Evolutionary conservation across 805 yeast species (phyloP), one percentile per base, ranked within the genome.

Genomic region (Yamadazyma insecticola): DNA sequence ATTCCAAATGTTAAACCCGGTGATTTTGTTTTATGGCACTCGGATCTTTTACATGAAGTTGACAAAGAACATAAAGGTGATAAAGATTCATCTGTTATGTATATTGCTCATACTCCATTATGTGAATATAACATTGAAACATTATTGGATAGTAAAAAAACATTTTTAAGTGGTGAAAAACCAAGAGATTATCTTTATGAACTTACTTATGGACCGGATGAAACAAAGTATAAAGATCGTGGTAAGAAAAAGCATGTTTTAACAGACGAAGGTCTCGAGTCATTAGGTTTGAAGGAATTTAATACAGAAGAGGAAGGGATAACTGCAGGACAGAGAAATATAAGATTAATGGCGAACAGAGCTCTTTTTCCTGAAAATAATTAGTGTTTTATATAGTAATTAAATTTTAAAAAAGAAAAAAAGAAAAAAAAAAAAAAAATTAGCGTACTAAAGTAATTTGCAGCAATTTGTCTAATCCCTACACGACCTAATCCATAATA

Each of bases 1-100:
- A 45, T 64, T 22, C 71, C 72, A 5, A 40, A 48, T 12, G 66
- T 65, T n/a, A 30, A 53, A 2, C 56, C 67, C 9, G 73, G 73
- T 5, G 71, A 65, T 42, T 52, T 48, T 35, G 67, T 67, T 1
- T 55, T 58, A 31, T 67, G 72, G 72, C 73, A 67, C 33, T 52
- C 61, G 32, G 72, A 66, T 37, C 30, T 53, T 16, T 51, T 57
- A 11, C 73, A 67, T 39, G 59, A 60, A 9, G 70, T 67, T 16
- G 72, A 67, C 31, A 37, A 47, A 13, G 51, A 41, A 4, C 68
- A 61, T 36, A 33, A 32, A 5, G 70, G 70, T 5, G 21, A 22
- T 3, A 20, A 30, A 6, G 63, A 61, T 36, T 61, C 73, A 4
- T 48, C 61, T 6, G 72, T 66, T 5, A 37, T 64, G 36, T 67